Evolutionary conservation across 176 grass and related monocot species (phyloP).

Genomic region (Thinopyrum elongatum): DNA sequence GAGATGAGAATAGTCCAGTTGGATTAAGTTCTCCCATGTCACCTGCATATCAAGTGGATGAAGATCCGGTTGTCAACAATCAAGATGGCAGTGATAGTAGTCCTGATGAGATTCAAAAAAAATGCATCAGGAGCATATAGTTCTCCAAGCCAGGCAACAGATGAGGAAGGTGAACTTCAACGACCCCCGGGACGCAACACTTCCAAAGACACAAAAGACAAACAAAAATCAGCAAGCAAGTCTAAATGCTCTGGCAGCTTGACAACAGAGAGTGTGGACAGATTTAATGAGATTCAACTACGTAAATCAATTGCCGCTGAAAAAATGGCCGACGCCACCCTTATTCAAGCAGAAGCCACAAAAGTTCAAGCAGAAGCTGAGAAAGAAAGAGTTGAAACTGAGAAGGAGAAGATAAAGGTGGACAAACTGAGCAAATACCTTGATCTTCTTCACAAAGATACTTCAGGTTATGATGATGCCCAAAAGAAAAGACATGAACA

Average conservation of each 20-base stretch:
- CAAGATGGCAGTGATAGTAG: not conserved
- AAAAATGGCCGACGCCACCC: no score
- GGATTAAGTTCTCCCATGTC: not conserved
- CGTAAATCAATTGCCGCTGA: not conserved
- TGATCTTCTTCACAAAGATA: not conserved
- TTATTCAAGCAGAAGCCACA: no score
- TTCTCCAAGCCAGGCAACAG: no score
- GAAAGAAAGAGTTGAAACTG: not conserved
- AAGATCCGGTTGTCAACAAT: not conserved
- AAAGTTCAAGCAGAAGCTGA: no score
- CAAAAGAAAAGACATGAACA: not conserved
- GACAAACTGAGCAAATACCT: not conserved
- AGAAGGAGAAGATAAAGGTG: not conserved
- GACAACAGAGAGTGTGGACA: no score
- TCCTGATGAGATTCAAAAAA: not conserved
- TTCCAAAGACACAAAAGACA: no score
- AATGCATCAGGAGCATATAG: not conserved
- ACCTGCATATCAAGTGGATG: not conserved
- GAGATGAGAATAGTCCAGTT: not conserved
- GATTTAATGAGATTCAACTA: no score
- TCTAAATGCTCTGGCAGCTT: no score
- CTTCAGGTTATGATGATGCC: not conserved
- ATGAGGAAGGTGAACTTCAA: no score
- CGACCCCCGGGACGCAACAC: no score
- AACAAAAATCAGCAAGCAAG: no score